Base-by-base conservation (phyloP, 352 stramenopile genomes). In the Globisporangium perplexum region DNA sequence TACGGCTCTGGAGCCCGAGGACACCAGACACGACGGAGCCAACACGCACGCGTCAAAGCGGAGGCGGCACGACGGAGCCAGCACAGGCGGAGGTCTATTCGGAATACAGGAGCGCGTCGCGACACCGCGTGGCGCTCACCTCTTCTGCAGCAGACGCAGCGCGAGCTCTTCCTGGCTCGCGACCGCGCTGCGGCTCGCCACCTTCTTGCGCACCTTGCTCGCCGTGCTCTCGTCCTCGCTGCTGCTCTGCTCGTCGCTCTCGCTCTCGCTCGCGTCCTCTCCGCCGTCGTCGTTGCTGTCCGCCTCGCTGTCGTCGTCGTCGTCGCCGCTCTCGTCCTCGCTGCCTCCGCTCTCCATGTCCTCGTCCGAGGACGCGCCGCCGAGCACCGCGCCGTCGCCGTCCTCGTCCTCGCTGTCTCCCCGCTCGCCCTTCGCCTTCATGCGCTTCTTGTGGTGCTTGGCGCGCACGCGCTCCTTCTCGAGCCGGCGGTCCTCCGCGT, bases 391-490 rank as follows among this genome's bases (percentile, higher is more conserved):
- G 31, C 66, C 41, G 63, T 5, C 59, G 53, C 44, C 57, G 7
- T 66, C 64, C 23, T 70, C 69, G 10, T 73, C 65, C 11, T 72
- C 69, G 20, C 61, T 65, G 14, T 77, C 72, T 20, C 84, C 72
- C 24, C 79, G 74, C 53, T 92, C 76, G 57, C 82, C 81, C 72
- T 95, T 93, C 44, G 68, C 44, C 62, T 92, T 93, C 57, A 88
- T 77, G 56, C 88, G 81, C 62, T 86, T 90, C 72, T 96, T 94
- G 60, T 88, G 72, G 62, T 96, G 83, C 68, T 95, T 97, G 31
- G 86, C 87, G 46, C 86, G 83, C 68, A 93, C 77, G 51, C 84
- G 79, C 49, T 96, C 85, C 65, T 93, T 93, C 68, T 95, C 81
- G 18, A 93, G 55, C 20, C 67, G 74, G 35, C 82, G 72, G 55